phyloP scores from a whole-genome alignment of 306 rosid genomes.

The Prunus fruticosa region DNA sequence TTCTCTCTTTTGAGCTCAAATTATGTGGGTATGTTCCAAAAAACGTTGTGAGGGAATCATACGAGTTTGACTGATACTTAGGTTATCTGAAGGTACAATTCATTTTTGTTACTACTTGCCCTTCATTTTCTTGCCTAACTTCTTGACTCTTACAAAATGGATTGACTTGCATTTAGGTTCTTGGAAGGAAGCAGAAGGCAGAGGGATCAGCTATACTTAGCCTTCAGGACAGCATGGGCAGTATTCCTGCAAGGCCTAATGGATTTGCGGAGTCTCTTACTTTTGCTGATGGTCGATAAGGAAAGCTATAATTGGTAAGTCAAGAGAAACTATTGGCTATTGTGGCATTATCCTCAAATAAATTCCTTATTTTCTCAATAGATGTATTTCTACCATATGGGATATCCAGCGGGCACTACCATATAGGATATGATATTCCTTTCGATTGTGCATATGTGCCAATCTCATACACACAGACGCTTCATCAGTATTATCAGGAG shows the following conservation, averaged over 20 bases:
- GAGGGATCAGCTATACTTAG: constrained; percentile 36
- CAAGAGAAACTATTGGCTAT: not conserved
- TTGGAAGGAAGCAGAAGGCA: constrained; percentile 67
- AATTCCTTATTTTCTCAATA: constrained; percentile 8
- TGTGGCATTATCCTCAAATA: constrained; percentile 8
- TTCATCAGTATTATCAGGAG: not conserved
- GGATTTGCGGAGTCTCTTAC: constrained; percentile 74
- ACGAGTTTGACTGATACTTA: constrained; percentile 28
- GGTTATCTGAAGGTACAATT: not conserved
- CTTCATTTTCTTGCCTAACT: too few relatives aligned
- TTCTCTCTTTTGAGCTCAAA: constrained; percentile 61
- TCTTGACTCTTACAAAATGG: too few relatives aligned
- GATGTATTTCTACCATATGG: not conserved
- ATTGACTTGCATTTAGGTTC: too few relatives aligned
- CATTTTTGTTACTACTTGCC: not conserved
- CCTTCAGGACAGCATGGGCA: constrained; percentile 56
- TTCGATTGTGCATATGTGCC: constrained; percentile 3
- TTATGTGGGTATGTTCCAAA: constrained; percentile 63
- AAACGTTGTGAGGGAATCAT: constrained; percentile 32
- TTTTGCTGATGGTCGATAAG: constrained; percentile 61
- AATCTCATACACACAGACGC: not conserved
- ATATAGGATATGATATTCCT: not conserved
- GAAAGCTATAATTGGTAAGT: not conserved
- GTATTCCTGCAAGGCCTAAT: constrained; percentile 61
- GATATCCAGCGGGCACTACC: too few relatives aligned